A percentile compares a stretch with the other conserved stretches of the same genome.
Evolutionary conservation across 495 filamentous ascomycete genomes (phyloP).

Genomic region (Trichoderma asperelloides): DNA sequence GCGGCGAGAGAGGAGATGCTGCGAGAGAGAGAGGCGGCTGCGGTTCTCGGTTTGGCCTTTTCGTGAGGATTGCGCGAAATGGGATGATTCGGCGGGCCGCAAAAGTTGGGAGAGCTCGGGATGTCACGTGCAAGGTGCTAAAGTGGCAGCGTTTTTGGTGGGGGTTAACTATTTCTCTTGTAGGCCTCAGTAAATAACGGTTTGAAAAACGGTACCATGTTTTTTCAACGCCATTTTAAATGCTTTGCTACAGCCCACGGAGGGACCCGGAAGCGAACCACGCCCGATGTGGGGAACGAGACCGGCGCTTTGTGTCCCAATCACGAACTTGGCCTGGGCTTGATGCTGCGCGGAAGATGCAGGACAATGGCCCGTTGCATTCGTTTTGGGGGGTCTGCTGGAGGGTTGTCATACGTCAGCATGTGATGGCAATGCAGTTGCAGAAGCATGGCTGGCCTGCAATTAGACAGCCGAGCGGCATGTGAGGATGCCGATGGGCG

Average conservation of each 20-base stretch:
- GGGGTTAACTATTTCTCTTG: neutral
- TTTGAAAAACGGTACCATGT: too few relatives aligned
- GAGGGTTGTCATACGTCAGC: neutral
- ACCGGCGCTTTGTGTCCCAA: neutral
- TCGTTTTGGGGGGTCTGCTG: neutral
- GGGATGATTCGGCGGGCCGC: slow-evolving; percentile 9
- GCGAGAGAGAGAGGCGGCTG: neutral
- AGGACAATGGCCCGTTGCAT: neutral
- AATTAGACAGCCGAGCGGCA: neutral
- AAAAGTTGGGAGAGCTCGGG: slow-evolving; percentile 11
- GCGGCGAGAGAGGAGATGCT: neutral
- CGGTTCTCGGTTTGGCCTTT: neutral
- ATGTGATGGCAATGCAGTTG: neutral
- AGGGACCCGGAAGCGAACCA: too few relatives aligned
- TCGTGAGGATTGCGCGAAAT: neutral
- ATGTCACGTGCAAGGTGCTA: slow-evolving; percentile 1
- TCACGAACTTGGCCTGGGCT: neutral
- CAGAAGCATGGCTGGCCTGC: neutral
- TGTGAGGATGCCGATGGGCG: neutral
- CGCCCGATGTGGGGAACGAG: neutral
- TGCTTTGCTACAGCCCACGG: too few relatives aligned
- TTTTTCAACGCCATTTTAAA: too few relatives aligned
- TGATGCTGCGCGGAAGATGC: neutral
- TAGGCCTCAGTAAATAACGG: neutral
- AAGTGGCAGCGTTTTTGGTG: neutral